Base-by-base conservation (phyloP, 2,329 filamentous ascomycete species). In the Claviceps paspali region DNA sequence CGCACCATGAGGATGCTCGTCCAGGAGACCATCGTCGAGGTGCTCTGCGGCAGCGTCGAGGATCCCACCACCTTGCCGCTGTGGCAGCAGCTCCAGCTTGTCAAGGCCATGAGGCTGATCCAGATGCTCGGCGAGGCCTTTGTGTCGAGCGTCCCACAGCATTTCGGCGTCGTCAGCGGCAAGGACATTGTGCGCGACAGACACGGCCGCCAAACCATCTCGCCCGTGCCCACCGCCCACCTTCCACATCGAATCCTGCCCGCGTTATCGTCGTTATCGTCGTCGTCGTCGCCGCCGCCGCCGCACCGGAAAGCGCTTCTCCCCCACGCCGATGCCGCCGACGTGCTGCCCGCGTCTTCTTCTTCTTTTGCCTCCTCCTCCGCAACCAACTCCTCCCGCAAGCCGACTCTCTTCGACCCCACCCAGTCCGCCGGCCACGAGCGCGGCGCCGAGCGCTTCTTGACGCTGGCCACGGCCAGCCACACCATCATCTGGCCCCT, bases 401-500 rank as follows among this genome's bases (percentile, higher is more conserved):
- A 56, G 1, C 58, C 62, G 12, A 60, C 59, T 6, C 46, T 67
- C 9, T 51, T 62, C 21, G 59, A 65, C 32, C 56, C 61, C 3
- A 59, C 57, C 6, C 53, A 58, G 23, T 55, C 55, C 1, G 50
- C 45, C 12, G 49, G 49, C 26, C 45, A 49, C 11, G 54, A 56
- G 15, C 46, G 58, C 31, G 57, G 60, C 29, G 60, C 62, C 1
- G 59, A 60, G 40, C 55, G 64, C 18, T 65, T 67, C 47, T 62
- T 69, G 60, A 61, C 64, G 4, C 52, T 70, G 6, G 63, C 61
- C 0, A 65, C 64, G 7, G 59, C 63, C 1, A 64, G 64, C 18
- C 64, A 66, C 43, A 62, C 62, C 12, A 57, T 67, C 7, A 59
- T 70, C 28, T 68, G 64, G 65, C 66, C 66, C 4, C 53, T 70